Evolutionary conservation across 495 filamentous ascomycete genomes (phyloP), one percentile per base, ranked within the genome.

Genomic region (Podospora tetraspora): DNA sequence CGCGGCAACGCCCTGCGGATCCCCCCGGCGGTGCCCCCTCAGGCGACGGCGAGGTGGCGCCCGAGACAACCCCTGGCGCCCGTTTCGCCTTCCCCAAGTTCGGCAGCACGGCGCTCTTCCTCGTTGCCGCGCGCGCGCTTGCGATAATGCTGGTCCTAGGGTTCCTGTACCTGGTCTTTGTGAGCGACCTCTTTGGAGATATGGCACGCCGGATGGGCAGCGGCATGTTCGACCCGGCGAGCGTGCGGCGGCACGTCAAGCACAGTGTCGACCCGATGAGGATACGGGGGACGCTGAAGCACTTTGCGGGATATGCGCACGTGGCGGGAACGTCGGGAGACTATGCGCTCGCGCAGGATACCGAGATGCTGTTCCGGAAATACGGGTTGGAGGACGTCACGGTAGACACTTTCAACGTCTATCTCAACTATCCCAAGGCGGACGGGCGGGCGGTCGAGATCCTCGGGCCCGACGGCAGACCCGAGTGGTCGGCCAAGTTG

Each of bases 281-380:
- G 67, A 94, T 99, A 68, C 81, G 84, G 65, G 87, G 90, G 52
- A 89, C 90, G 69, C 70, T 96, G 63, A 82, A 82, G 71, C 88
- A 91, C 72, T 84, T 95, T 65, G 94, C 91, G 23, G 80, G 82
- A 27, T 96, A 88, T 73, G 88, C 94, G 69, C 95, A 98, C 78
- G 81, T 97, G 56, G 95, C 93, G 3, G 95, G 95, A 29, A 95
- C 92, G 5, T 89, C 95, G 78, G 96, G 95, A 30, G 93, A 95
- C 77, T 91, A 87, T 69, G 87, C 88, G 62, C 83, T 96, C 27
- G 93, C 90, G 21, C 85, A 91, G 79, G 96, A 91, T 81, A 87
- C 97, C 64, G 85, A 94, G 78, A 85, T 85, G 67, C 78, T 88
- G 69, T 96, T 96, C 75, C 79, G 78, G 70, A 84, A 80, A 32